Conservation (phyloP, 306 rosid species). For the Notholithocarpus densiflorus region DNA sequence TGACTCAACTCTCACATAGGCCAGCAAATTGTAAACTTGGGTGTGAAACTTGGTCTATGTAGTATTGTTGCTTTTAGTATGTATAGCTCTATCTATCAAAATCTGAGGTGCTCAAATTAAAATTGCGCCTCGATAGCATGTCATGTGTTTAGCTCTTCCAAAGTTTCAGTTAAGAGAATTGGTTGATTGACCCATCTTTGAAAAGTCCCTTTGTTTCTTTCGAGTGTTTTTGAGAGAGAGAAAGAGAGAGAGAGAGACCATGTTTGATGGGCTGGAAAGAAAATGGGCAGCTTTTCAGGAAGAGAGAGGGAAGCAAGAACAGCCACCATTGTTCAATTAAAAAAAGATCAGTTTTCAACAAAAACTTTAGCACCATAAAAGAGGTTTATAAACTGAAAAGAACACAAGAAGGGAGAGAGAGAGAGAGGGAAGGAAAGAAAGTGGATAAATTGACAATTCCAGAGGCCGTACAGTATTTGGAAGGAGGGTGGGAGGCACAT, state of each 20-base stretch:
- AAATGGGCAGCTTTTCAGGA: conserved; percentile 57
- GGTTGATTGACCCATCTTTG: conserved; percentile 43
- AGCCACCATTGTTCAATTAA: conserved; percentile 32
- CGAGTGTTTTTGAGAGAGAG: conserved; percentile 20
- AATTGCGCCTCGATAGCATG: neutral
- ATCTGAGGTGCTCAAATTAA: neutral
- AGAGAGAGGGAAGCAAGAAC: conserved; percentile 33
- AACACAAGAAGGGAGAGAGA: neutral
- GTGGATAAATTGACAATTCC: neutral
- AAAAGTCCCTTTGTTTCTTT: conserved; percentile 26
- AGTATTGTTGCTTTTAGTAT: neutral
- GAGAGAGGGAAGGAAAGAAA: neutral
- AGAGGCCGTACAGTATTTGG: conserved; percentile 25
- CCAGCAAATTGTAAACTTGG: too few species aligned
- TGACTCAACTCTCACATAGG: too few species aligned
- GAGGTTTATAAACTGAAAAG: conserved; percentile 7
- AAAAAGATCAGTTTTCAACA: neutral
- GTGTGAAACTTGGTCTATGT: too few species aligned
- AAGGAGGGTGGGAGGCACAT: conserved; percentile 82
- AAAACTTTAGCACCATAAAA: neutral
- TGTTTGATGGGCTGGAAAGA: conserved; percentile 57
- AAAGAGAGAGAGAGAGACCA: conserved; percentile 26
- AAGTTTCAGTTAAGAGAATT: conserved; percentile 21
- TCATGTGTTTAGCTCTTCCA: conserved; percentile 5
- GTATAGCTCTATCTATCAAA: neutral